Evolutionary conservation across 2,329 filamentous ascomycete species (phyloP).

Genomic region (Pseudofabraea citricarpa): DNA sequence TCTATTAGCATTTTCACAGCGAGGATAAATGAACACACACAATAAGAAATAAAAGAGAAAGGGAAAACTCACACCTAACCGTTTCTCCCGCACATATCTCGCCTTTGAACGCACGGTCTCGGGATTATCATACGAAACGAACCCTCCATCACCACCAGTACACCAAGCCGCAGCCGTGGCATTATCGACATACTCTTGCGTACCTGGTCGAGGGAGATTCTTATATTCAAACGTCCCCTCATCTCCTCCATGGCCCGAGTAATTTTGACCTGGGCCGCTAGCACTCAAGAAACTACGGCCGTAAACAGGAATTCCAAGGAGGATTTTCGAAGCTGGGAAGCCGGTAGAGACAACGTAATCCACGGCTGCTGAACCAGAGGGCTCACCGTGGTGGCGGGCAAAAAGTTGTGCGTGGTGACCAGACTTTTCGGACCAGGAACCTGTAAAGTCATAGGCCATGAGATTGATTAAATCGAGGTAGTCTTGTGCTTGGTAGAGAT

Average conservation of each 20-base stretch:
- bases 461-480: conserved; percentile 74
- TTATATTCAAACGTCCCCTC: conserved; percentile 72
- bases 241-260: conserved; percentile 49
- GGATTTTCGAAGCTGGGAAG: conserved; percentile 65
- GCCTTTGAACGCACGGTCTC: conserved; percentile 74
- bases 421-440: conserved; percentile 60
- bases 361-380: conserved; percentile 63
- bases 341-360: conserved; percentile 60
- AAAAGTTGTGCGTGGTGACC: conserved; percentile 77
- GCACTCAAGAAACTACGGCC: conserved; percentile 70
- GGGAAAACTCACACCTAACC: conserved; percentile 49
- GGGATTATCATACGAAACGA: conserved; percentile 75
- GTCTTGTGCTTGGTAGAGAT: conserved; percentile 55
- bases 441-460: conserved; percentile 76
- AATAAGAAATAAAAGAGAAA: no score
- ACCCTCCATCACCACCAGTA: conserved; percentile 67
- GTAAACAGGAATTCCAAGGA: conserved; percentile 72
- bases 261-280: conserved; percentile 58
- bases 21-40: no score
- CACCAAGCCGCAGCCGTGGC: conserved; percentile 67
- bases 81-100: conserved; percentile 64
- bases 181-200: conserved; percentile 65
- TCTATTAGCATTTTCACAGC: conserved; percentile 22
- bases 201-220: conserved; percentile 56
- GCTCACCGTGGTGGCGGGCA: conserved; percentile 48